Percentiles rank a stretch among this genome's conserved stretches.
Evolutionary conservation across 2,329 filamentous ascomycete genomes (phyloP).

Genomic region (Stagonosporopsis cucurbitacearum): DNA sequence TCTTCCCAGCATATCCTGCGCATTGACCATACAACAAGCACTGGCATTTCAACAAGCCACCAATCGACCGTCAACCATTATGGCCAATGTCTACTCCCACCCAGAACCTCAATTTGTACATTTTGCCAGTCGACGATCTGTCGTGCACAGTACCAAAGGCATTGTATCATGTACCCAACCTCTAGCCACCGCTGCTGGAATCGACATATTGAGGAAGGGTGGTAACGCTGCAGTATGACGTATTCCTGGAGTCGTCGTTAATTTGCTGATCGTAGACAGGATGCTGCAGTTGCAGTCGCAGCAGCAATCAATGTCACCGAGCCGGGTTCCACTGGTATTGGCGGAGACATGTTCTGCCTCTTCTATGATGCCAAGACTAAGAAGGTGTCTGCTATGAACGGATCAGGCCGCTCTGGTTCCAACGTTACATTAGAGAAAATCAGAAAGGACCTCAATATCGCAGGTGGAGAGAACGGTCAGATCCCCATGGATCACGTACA

Average conservation of each 20-base stretch:
- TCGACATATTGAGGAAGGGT: slow-evolving; percentile 82
- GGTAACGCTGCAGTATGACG: slow-evolving; percentile 86
- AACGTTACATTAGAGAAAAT: slow-evolving; percentile 74
- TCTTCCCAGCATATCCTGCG: background rate
- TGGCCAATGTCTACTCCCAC: slow-evolving; percentile 57
- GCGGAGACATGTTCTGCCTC: slow-evolving; percentile 96
- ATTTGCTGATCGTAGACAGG: slow-evolving; percentile 59
- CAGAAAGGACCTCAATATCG: slow-evolving; percentile 71
- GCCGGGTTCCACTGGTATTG: slow-evolving; percentile 90
- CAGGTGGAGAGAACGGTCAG: slow-evolving; percentile 59
- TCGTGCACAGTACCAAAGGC: slow-evolving; percentile 90
- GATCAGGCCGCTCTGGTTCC: slow-evolving; percentile 81
- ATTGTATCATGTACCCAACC: slow-evolving; percentile 92
- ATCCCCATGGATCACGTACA: slow-evolving; percentile 82
- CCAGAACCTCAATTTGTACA: slow-evolving; percentile 62
- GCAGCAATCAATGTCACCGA: slow-evolving; percentile 94
- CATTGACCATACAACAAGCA: background rate
- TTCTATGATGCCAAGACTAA: slow-evolving; percentile 86
- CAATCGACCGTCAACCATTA: slow-evolving; percentile 4
- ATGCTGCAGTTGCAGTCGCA: slow-evolving; percentile 94
- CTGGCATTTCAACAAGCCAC: background rate
- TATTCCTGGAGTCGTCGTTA: slow-evolving; percentile 25
- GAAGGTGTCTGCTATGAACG: slow-evolving; percentile 86
- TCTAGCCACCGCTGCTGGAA: slow-evolving; percentile 84
- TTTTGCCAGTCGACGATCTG: slow-evolving; percentile 83